Evolutionary conservation across 768 basidiomycete species (phyloP).

Genomic region (Rossbeevera mucosa): DNA sequence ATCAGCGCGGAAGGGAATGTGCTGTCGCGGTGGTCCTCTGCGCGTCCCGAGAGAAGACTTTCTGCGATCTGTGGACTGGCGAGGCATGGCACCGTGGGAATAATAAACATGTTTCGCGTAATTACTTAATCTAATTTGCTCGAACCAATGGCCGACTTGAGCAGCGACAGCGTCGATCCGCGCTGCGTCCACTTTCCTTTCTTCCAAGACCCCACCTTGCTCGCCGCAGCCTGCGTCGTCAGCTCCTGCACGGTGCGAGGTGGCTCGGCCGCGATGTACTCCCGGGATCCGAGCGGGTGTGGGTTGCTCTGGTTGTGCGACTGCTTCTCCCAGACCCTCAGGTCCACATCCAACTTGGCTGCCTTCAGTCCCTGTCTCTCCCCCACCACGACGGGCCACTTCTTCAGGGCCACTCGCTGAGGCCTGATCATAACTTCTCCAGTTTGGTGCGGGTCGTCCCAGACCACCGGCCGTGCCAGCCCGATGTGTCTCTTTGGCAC

Average conservation of each 20-base stretch:
- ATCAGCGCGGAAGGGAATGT: slow-evolving; percentile 75
- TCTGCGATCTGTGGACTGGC: slow-evolving; percentile 23
- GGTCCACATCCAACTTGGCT: slow-evolving; percentile 30
- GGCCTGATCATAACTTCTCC: slow-evolving; percentile 31
- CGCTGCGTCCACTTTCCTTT: background rate
- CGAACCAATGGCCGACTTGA: slow-evolving; percentile 21
- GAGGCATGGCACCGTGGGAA: slow-evolving; percentile 30
- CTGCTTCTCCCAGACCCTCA: slow-evolving; percentile 27
- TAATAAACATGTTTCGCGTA: too few relatives aligned
- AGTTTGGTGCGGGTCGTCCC: slow-evolving; percentile 27
- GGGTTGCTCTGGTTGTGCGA: slow-evolving; percentile 41
- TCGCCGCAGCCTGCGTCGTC: slow-evolving; percentile 10
- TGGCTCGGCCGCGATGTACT: slow-evolving; percentile 40
- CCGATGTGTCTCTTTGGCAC: slow-evolving; percentile 19
- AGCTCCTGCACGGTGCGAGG: slow-evolving; percentile 19
- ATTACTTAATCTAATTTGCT: too few relatives aligned
- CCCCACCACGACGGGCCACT: slow-evolving; percentile 46
- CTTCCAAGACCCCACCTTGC: slow-evolving; percentile 1
- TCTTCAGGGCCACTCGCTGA: slow-evolving; percentile 24
- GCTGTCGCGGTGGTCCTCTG: slow-evolving; percentile 57
- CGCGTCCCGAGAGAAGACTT: slow-evolving; percentile 43
- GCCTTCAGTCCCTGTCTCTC: slow-evolving; percentile 37
- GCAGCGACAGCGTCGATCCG: slow-evolving; percentile 11
- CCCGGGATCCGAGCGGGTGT: slow-evolving; percentile 43
- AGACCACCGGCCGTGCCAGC: slow-evolving; percentile 17